Conservation (phyloP, 2,329 filamentous ascomycete species). For the Aspergillus tanneri region DNA sequence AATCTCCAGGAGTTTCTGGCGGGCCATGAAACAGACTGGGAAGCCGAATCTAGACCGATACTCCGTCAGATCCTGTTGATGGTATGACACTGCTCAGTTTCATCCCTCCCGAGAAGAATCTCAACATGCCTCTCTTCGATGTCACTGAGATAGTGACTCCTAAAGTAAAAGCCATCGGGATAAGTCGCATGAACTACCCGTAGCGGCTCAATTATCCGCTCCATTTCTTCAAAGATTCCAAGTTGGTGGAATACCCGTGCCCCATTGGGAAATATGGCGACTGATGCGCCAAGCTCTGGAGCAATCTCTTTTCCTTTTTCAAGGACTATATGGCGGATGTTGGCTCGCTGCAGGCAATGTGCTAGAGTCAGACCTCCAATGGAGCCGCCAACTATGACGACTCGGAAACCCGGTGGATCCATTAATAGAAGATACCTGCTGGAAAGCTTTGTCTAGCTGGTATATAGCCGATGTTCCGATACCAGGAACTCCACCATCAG, state of each 20-base stretch:
- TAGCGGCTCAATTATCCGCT: conserved; percentile 19
- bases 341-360: conserved; percentile 45
- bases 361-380: conserved; percentile 52
- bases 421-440: neutral
- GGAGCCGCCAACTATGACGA: conserved; percentile 52
- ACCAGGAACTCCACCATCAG: neutral
- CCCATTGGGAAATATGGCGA: conserved; percentile 23
- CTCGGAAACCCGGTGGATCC: conserved; percentile 13
- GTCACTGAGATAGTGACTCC: conserved; percentile 8
- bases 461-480: neutral
- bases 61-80: neutral
- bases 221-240: conserved; percentile 11
- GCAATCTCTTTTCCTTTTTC: conserved; percentile 16
- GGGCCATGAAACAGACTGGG: conserved; percentile 17
- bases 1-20: conserved; percentile 24
- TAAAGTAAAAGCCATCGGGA: conserved; percentile 13
- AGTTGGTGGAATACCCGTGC: conserved; percentile 21
- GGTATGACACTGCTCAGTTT: no score
- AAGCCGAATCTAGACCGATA: conserved; percentile 18
- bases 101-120: neutral
- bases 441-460: neutral
- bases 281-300: conserved; percentile 18
- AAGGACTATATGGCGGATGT: conserved; percentile 51
- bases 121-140: conserved; percentile 11
- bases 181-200: conserved; percentile 10